Evolutionary conservation across 441 rosid species (phyloP).

Genomic region (Gossypium schwendimanii): DNA sequence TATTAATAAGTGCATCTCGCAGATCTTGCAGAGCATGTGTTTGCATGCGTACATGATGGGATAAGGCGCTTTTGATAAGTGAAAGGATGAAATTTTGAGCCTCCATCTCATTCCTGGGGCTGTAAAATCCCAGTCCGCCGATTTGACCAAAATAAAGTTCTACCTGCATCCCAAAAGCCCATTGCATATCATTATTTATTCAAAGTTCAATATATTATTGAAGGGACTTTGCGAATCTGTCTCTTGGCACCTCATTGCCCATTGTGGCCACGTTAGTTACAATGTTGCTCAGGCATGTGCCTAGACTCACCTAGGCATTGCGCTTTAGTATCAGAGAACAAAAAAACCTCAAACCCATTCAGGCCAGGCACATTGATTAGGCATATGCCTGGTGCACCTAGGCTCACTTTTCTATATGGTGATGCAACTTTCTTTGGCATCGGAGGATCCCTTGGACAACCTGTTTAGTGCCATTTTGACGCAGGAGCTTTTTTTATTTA

Average conservation of each 20-base stretch:
- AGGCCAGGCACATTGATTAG: background rate
- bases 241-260: background rate
- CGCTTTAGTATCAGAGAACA: background rate
- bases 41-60: constrained; percentile 19
- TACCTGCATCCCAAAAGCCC: constrained; percentile 45
- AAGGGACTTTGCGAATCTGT: background rate
- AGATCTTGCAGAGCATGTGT: constrained; percentile 32
- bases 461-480: background rate
- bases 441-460: background rate
- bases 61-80: constrained; percentile 24
- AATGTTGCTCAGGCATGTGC: background rate
- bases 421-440: background rate
- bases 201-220: background rate
- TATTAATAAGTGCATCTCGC: constrained; percentile 23
- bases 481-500: background rate
- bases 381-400: background rate
- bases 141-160: constrained; percentile 70
- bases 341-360: background rate
- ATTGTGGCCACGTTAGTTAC: background rate
- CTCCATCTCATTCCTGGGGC: constrained; percentile 70
- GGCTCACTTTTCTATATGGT: background rate
- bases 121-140: constrained; percentile 42
- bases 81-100: constrained; percentile 53
- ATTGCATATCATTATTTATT: constrained; percentile 5
- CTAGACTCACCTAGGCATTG: background rate